phyloP scores from a whole-genome alignment of 768 basidiomycete genomes.

The Fistulinella prunicolor region DNA sequence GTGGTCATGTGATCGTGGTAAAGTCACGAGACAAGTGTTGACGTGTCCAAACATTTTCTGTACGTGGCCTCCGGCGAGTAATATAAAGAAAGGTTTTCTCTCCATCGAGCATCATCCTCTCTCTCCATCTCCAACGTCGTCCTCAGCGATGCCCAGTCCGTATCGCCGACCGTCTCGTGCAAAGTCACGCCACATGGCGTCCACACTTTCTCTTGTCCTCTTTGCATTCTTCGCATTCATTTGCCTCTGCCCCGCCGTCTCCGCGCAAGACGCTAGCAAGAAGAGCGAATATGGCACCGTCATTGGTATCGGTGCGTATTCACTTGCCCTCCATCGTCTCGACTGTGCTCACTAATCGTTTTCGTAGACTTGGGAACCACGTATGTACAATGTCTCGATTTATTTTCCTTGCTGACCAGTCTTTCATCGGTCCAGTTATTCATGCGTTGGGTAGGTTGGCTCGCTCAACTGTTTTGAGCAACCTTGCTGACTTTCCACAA shows the following conservation, averaged over 20 bases:
- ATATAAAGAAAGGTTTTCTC: conserved; percentile 22
- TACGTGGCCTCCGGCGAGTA: conserved; percentile 24
- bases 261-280: conserved; percentile 56
- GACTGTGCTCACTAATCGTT: conserved; percentile 5
- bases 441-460: conserved; percentile 83
- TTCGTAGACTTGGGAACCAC: conserved; percentile 85
- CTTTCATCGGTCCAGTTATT: conserved; percentile 57
- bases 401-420: conserved; percentile 13
- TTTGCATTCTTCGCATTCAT: conserved; percentile 69
- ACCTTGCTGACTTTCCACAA: not conserved
- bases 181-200: conserved; percentile 51
- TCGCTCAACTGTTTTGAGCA: not conserved
- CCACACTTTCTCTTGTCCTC: conserved; percentile 58
- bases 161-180: conserved; percentile 50
- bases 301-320: conserved; percentile 79
- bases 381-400: conserved; percentile 37
- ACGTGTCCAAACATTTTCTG: conserved; percentile 29
- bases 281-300: conserved; percentile 83
- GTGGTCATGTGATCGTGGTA: conserved; percentile 31
- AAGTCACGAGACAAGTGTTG: conserved; percentile 22
- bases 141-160: conserved; percentile 26
- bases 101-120: conserved; percentile 3
- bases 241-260: conserved; percentile 63
- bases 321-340: accelerated
- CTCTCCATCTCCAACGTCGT: conserved; percentile 11